phyloP scores from a whole-genome alignment of 148 eudicot genomes.

The Spergularia bocconei region DNA sequence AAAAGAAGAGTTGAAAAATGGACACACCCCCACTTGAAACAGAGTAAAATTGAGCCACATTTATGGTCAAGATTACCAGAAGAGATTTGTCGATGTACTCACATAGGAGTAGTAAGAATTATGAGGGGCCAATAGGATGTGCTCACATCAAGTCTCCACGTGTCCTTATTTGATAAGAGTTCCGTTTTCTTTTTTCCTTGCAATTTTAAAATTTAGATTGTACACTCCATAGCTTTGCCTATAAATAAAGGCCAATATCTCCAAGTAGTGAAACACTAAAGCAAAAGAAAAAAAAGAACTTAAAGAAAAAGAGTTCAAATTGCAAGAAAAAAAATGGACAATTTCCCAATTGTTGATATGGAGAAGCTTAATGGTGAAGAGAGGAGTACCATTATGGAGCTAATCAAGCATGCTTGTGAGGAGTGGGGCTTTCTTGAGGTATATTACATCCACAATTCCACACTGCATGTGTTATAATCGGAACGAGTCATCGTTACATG shows the following conservation, averaged over 20 bases:
- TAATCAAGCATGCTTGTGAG: conserved; percentile 63
- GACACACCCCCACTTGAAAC: conserved; percentile 20
- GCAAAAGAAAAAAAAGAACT: not conserved
- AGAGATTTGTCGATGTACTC: too few species aligned
- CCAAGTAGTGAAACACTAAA: conserved; percentile 14
- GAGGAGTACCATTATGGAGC: conserved; percentile 43
- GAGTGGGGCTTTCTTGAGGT: conserved; percentile 83
- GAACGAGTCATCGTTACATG: too few species aligned
- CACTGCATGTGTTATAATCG: not conserved
- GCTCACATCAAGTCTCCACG: conserved; percentile 34
- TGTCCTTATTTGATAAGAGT: conserved; percentile 20
- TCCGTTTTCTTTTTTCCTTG: not conserved
- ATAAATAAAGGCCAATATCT: conserved; percentile 20
- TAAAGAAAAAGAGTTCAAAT: conserved; percentile 23
- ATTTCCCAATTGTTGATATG: conserved; percentile 60
- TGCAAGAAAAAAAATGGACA: conserved; percentile 41
- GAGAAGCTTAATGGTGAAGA: conserved; percentile 55
- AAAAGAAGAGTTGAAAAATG: not conserved
- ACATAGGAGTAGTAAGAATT: not conserved
- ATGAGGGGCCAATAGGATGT: conserved; percentile 30
- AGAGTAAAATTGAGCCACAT: not conserved
- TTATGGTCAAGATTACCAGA: too few species aligned
- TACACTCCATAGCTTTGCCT: not conserved
- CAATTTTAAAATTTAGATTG: not conserved
- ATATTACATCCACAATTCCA: not conserved